Evolutionary conservation across 2,329 filamentous ascomycete species (phyloP).

Genomic region (Diplodia sapinea): DNA sequence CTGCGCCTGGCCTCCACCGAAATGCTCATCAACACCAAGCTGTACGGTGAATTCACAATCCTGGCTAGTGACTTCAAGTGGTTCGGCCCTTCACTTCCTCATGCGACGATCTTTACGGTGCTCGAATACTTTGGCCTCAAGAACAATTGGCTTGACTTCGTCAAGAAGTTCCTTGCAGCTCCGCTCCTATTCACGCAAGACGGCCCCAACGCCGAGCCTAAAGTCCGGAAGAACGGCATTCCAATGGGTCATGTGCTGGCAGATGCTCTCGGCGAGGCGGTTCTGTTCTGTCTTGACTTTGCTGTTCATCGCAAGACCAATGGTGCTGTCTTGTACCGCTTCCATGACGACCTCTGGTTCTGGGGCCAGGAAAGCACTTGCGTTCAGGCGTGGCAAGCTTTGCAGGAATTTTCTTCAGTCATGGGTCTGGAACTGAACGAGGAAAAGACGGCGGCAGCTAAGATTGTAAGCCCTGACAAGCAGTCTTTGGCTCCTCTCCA

Average conservation of each 20-base stretch:
- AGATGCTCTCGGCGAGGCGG: conserved; percentile 64
- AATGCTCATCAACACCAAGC: conserved; percentile 56
- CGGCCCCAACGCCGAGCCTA: conserved; percentile 51
- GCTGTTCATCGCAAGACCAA: conserved; percentile 64
- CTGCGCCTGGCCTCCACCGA: conserved; percentile 64
- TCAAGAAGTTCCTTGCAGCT: conserved; percentile 55
- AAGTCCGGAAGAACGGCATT: conserved; percentile 61
- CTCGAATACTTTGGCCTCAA: conserved; percentile 40
- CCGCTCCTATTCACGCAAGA: conserved; percentile 65
- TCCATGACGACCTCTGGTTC: conserved; percentile 72
- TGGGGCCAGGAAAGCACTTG: conserved; percentile 63
- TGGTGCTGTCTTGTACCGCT: conserved; percentile 63
- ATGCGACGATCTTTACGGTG: conserved; percentile 40
- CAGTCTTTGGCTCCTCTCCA: conserved; percentile 29
- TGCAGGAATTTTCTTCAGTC: conserved; percentile 60
- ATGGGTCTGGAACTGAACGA: conserved; percentile 65
- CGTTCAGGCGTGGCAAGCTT: conserved; percentile 64
- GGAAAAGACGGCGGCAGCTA: conserved; percentile 62
- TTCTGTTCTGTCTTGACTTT: conserved; percentile 70
- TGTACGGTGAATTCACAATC: conserved; percentile 59
- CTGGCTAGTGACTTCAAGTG: conserved; percentile 62
- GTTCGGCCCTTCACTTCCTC: conserved; percentile 40
- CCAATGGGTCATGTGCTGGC: conserved; percentile 66
- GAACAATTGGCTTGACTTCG: conserved; percentile 39
- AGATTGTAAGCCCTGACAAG: conserved; percentile 44